phyloP scores from a whole-genome alignment of 768 basidiomycete genomes.

The Hydnum rufescens region DNA sequence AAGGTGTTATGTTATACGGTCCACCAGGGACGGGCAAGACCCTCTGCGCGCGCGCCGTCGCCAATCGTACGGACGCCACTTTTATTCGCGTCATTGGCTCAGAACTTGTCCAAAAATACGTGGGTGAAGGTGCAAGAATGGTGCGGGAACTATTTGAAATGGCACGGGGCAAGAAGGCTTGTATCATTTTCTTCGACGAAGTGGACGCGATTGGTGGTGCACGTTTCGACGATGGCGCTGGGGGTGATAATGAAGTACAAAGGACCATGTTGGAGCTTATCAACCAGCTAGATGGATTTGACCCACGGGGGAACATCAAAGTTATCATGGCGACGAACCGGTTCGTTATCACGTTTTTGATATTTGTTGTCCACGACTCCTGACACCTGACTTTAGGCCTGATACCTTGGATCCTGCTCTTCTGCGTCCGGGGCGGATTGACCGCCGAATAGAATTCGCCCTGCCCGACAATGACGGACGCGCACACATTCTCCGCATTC shows the following conservation, averaged over 20 bases:
- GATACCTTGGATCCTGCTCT: constrained; percentile 96
- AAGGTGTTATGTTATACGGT: constrained; percentile 89
- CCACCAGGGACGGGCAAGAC: constrained; percentile 98
- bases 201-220: constrained; percentile 97
- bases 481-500: constrained; percentile 90
- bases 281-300: constrained; percentile 97
- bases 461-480: constrained; percentile 90
- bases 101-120: constrained; percentile 99
- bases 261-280: constrained; percentile 98
- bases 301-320: constrained; percentile 98
- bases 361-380: not conserved
- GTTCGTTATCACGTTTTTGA: constrained; percentile 23
- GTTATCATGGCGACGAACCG: constrained; percentile 98
- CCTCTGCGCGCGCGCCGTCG: constrained; percentile 92
- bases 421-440: constrained; percentile 84
- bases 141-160: constrained; percentile 97
- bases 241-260: constrained; percentile 98
- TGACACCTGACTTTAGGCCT: constrained; percentile 35
- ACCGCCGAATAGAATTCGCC: constrained; percentile 92
- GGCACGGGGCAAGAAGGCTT: constrained; percentile 96
- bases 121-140: constrained; percentile 97
- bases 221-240: constrained; percentile 93
- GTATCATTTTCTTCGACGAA: constrained; percentile 99
- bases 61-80: constrained; percentile 95
- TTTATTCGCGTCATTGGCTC: constrained; percentile 99